A percentile compares a stretch with the other conserved stretches of the same genome.
Conservation (phyloP, 2,329 filamentous ascomycete genomes). For the Thelonectria discophora region DNA sequence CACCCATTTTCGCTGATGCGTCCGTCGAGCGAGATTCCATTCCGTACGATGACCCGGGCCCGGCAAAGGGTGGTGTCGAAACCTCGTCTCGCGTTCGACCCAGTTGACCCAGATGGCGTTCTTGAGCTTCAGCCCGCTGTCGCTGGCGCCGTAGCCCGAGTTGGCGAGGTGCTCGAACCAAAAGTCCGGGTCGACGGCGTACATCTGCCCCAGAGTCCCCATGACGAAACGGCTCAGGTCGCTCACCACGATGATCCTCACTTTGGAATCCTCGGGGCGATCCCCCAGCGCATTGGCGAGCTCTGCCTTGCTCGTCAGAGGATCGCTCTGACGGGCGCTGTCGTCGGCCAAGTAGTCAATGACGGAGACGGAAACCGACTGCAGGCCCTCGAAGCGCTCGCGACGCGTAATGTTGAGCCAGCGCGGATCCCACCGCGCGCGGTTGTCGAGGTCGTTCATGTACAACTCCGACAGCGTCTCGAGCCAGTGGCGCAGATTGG, state of each 20-base stretch:
- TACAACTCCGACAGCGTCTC: slow-evolving; percentile 44
- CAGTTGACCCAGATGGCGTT: slow-evolving; percentile 45
- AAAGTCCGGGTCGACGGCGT: slow-evolving; percentile 42
- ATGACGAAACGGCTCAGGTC: slow-evolving; percentile 45
- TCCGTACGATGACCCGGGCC: slow-evolving; percentile 37
- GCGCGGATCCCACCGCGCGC: slow-evolving; percentile 39
- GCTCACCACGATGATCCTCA: slow-evolving; percentile 40
- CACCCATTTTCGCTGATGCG: slow-evolving; percentile 27
- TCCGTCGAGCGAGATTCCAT: slow-evolving; percentile 35
- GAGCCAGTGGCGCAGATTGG: slow-evolving; percentile 41
- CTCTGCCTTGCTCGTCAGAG: slow-evolving; percentile 20
- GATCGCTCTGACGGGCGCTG: slow-evolving; percentile 9
- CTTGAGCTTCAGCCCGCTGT: slow-evolving; percentile 42
- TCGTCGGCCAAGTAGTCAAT: slow-evolving; percentile 37
- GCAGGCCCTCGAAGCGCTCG: slow-evolving; percentile 36
- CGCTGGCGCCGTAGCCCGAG: slow-evolving; percentile 41
- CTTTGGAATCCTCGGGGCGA: slow-evolving; percentile 25
- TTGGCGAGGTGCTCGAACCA: slow-evolving; percentile 44
- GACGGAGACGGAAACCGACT: slow-evolving; percentile 30
- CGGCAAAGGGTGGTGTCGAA: slow-evolving; percentile 36
- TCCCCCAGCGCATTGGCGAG: slow-evolving; percentile 29
- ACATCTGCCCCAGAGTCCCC: slow-evolving; percentile 41
- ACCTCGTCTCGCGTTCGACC: slow-evolving; percentile 39
- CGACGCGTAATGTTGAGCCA: slow-evolving; percentile 40
- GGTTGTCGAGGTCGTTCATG: slow-evolving; percentile 43